Base-by-base conservation (phyloP, 768 basidiomycete genomes). In the Sporobolomyces pararoseus region DNA sequence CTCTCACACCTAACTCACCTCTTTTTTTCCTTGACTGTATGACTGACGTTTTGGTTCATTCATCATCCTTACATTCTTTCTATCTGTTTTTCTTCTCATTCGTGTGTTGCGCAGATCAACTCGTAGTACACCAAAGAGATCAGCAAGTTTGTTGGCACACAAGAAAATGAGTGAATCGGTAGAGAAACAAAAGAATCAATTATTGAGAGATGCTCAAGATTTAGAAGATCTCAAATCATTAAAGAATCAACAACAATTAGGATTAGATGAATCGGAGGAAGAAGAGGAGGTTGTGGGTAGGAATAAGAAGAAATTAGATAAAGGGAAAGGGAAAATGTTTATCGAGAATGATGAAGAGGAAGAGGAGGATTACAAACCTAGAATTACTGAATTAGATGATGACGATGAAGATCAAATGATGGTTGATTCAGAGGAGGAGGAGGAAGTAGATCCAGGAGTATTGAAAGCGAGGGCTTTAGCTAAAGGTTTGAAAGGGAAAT, bases 281-380 rank as follows among this genome's bases (percentile, higher is more conserved):
- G 52, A 39, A 2, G n/a, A 44, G 25, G 27, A 50, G 29, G 47
- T 57, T 52, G 21, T 9, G 25, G 39, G 39, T 42, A 17, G 39
- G 17, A 42, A 1, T 19, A 23, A 35, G 32, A 31, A 27, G 42
- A 31, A 27, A 35, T n/a, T n/a, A n/a, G n/a, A 39, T 21, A 1
- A 63, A 63, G 55, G 57, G 65, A 34, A 72, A 72, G 52, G 70
- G 66, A 67, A 62, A 35, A 35, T 63, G 34, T 32, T 70, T 13
- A 17, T 42, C 32, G 60, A 61, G 10, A 29, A 46, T 17, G 61
- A 54, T 10, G 59, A 47, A 10, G 51, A 55, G 0, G 61, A 46
- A 4, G 52, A 37, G 13, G 65, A 63, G 12, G 63, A 46, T 9
- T 51, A 42, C 39, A 34, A 47, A 44, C 50, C 42, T 16, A 42